Evolutionary conservation across 345 rosid genomes (phyloP).

Genomic region (Mercurialis annua): DNA sequence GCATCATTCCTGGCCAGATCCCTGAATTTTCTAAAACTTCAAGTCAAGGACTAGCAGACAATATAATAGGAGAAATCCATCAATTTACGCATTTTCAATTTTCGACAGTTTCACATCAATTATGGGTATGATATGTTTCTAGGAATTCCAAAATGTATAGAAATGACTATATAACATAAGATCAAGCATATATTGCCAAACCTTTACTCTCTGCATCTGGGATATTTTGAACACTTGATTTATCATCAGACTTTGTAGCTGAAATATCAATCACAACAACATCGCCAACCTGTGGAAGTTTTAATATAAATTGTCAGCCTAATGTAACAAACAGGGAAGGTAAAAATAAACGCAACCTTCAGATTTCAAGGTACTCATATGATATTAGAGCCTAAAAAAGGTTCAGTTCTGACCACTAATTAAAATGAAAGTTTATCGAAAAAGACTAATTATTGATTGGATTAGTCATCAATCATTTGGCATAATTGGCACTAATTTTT

Average conservation of each 20-base stretch:
- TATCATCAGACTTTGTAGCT: slow-evolving; percentile 57
- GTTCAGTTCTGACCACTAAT: background rate
- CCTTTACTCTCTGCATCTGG: slow-evolving; percentile 95
- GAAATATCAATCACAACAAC: slow-evolving; percentile 79
- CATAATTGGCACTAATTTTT: background rate
- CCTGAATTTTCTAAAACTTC: background rate
- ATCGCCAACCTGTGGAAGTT: slow-evolving; percentile 67
- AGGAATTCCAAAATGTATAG: slow-evolving; percentile 2
- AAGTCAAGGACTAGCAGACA: background rate
- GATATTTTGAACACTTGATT: slow-evolving; percentile 54
- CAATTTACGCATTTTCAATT: background rate
- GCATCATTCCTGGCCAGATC: too few relatives aligned
- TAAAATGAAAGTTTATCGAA: background rate
- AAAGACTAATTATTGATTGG: background rate
- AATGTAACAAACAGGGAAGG: slow-evolving; percentile 1
- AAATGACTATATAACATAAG: background rate
- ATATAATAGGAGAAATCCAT: background rate
- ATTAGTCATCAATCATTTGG: background rate
- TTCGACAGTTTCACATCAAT: background rate
- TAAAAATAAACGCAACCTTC: background rate
- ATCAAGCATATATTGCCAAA: slow-evolving; percentile 26
- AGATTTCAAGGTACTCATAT: background rate
- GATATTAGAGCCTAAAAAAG: background rate
- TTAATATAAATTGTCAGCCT: slow-evolving; percentile 12
- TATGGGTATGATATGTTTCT: background rate